A percentile compares a stretch with the other conserved stretches of the same genome.
These are phyloP conservation scores for Zygosaccharomyces rouxii DNA, from an alignment of 805 yeast species.

Conservation along the genomic window DNA sequence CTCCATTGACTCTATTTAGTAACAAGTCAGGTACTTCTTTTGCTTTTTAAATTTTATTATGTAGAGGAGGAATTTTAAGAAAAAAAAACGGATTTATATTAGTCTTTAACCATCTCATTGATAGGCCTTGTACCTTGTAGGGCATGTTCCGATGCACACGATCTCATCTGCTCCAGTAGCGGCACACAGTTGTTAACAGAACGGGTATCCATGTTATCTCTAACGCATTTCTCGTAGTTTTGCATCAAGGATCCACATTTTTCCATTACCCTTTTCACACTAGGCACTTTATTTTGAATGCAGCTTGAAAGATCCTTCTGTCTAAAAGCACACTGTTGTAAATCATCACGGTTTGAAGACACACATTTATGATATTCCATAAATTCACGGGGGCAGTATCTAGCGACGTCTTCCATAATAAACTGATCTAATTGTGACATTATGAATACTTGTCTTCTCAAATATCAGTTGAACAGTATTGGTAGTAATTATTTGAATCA, in stretches of 20 bases:
- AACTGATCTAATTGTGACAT: constrained; percentile 57
- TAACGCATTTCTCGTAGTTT: constrained; percentile 63
- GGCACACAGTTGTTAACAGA: constrained; percentile 48
- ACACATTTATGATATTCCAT: constrained; percentile 71
- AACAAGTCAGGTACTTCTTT: no score
- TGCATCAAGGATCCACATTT: constrained; percentile 55
- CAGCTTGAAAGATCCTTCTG: constrained; percentile 59
- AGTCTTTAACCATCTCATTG: constrained; percentile 17
- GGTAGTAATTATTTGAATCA: constrained; percentile 12
- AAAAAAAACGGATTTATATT: constrained; percentile 1
- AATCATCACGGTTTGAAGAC: constrained; percentile 49
- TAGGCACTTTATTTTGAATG: constrained; percentile 61
- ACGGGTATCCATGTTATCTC: constrained; percentile 38
- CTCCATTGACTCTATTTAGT: no score
- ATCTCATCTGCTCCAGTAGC: constrained; percentile 52
- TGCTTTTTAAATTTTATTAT: not conserved
- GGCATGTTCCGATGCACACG: constrained; percentile 46
- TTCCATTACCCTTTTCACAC: constrained; percentile 62
- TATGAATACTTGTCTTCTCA: constrained; percentile 13
- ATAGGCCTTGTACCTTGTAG: constrained; percentile 19
- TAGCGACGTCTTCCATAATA: constrained; percentile 73
- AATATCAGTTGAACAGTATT: constrained; percentile 15
- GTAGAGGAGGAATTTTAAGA: not conserved
- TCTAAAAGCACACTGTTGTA: constrained; percentile 47
- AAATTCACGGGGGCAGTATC: constrained; percentile 69